phyloP scores from a whole-genome alignment of 805 yeast species.

The baker's yeast (Saccharomyces cerevisiae) region DNA sequence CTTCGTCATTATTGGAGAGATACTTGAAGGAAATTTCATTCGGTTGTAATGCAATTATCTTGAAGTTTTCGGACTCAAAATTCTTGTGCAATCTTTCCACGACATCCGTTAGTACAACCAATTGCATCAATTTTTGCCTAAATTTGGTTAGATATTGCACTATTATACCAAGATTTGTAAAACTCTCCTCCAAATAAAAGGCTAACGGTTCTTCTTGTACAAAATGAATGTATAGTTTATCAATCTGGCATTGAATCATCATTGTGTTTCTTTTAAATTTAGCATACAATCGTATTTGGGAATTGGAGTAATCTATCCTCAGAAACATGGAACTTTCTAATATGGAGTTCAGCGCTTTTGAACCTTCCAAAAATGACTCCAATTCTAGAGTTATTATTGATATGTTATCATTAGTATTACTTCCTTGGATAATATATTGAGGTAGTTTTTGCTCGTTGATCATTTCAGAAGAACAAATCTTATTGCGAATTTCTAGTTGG shows the following conservation, averaged over 20 bases:
- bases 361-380: slow-evolving; percentile 27
- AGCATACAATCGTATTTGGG: slow-evolving; percentile 26
- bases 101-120: slow-evolving; percentile 29
- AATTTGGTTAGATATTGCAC: slow-evolving; percentile 22
- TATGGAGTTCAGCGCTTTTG: slow-evolving; percentile 21
- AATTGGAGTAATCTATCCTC: slow-evolving; percentile 25
- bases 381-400: slow-evolving; percentile 25
- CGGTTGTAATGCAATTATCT: slow-evolving; percentile 26
- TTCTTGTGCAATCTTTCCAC: slow-evolving; percentile 28
- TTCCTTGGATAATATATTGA: slow-evolving; percentile 11
- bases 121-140: slow-evolving; percentile 28
- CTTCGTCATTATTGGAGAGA: slow-evolving; percentile 16
- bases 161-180: slow-evolving; percentile 21
- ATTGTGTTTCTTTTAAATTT: slow-evolving; percentile 26
- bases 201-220: slow-evolving; percentile 21
- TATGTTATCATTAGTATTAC: slow-evolving; percentile 8
- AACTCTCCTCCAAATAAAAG: slow-evolving; percentile 23
- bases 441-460: slow-evolving; percentile 15
- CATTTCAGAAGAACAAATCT: slow-evolving; percentile 16
- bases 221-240: slow-evolving; percentile 25
- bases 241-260: slow-evolving; percentile 24
- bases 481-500: slow-evolving; percentile 25
- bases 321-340: slow-evolving; percentile 28
- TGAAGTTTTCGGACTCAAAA: slow-evolving; percentile 27
- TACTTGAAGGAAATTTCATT: slow-evolving; percentile 31